Conservation (phyloP, 768 basidiomycete genomes). For the Russula griseocarnosa region DNA sequence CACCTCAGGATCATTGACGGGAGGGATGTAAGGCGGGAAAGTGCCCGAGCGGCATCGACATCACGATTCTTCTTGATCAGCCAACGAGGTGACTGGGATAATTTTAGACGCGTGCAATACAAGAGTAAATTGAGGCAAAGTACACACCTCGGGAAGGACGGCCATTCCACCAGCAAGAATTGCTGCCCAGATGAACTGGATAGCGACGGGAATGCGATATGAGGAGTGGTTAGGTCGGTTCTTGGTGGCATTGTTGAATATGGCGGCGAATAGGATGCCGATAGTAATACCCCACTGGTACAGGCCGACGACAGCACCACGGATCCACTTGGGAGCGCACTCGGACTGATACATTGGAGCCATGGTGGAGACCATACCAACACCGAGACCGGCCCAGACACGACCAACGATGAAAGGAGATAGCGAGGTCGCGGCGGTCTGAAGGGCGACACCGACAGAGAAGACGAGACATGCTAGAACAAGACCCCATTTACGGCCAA, state of each 20-base stretch:
- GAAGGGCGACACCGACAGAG: slow-evolving; percentile 60
- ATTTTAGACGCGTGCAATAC: not conserved
- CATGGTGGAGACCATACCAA: slow-evolving; percentile 64
- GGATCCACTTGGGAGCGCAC: slow-evolving; percentile 36
- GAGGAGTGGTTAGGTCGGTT: slow-evolving; percentile 31
- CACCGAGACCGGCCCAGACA: slow-evolving; percentile 81
- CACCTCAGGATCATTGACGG: slow-evolving; percentile 49
- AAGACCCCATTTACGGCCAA: slow-evolving; percentile 51
- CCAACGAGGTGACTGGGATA: slow-evolving; percentile 63
- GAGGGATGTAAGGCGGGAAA: slow-evolving; percentile 60
- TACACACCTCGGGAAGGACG: slow-evolving; percentile 54
- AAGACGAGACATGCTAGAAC: slow-evolving; percentile 50
- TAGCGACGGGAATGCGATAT: slow-evolving; percentile 69
- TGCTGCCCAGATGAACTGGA: slow-evolving; percentile 78
- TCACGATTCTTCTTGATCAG: slow-evolving; percentile 63
- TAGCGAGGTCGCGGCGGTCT: slow-evolving; percentile 51
- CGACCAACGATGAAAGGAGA: slow-evolving; percentile 51
- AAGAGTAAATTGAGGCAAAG: not conserved
- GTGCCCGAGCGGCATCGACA: slow-evolving; percentile 53
- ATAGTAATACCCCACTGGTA: slow-evolving; percentile 77
- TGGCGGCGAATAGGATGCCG: slow-evolving; percentile 45
- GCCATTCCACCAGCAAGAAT: slow-evolving; percentile 69
- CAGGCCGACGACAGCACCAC: slow-evolving; percentile 63
- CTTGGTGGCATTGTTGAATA: slow-evolving; percentile 51
- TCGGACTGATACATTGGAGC: slow-evolving; percentile 35